phyloP scores from a whole-genome alignment of 495 filamentous ascomycete species.

The Penicillium steckii region DNA sequence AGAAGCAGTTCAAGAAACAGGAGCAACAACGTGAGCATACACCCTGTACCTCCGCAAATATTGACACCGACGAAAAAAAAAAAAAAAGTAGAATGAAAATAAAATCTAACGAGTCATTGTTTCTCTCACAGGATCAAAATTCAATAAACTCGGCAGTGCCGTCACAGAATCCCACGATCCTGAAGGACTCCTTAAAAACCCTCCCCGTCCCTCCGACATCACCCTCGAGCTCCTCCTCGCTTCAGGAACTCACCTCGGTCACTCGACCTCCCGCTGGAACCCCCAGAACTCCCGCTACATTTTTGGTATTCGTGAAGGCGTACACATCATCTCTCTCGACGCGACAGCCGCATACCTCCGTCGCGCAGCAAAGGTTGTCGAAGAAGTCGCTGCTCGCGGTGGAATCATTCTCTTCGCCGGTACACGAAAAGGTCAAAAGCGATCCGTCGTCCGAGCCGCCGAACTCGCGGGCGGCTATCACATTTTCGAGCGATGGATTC shows the following conservation, averaged over 20 bases:
- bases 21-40: constrained; percentile 23
- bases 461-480: constrained; percentile 77
- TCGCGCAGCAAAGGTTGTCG: constrained; percentile 83
- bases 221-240: constrained; percentile 92
- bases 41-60: not conserved
- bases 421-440: constrained; percentile 74
- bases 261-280: constrained; percentile 92
- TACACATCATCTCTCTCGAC: constrained; percentile 94
- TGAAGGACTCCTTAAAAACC: constrained; percentile 62
- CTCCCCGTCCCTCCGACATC: constrained; percentile 73
- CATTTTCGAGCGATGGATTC: constrained; percentile 91
- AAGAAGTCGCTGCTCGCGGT: constrained; percentile 77
- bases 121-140: constrained; percentile 26
- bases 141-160: constrained; percentile 30
- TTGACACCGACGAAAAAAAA: not conserved
- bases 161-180: constrained; percentile 57
- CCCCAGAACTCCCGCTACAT: constrained; percentile 94
- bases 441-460: constrained; percentile 76
- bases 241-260: constrained; percentile 86
- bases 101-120: not conserved
- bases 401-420: constrained; percentile 91
- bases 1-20: constrained; percentile 6
- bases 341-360: constrained; percentile 82
- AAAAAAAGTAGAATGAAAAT: not conserved
- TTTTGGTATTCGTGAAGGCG: constrained; percentile 82